Base-by-base conservation (phyloP, 768 basidiomycete genomes). In the Royoungia palumana region DNA sequence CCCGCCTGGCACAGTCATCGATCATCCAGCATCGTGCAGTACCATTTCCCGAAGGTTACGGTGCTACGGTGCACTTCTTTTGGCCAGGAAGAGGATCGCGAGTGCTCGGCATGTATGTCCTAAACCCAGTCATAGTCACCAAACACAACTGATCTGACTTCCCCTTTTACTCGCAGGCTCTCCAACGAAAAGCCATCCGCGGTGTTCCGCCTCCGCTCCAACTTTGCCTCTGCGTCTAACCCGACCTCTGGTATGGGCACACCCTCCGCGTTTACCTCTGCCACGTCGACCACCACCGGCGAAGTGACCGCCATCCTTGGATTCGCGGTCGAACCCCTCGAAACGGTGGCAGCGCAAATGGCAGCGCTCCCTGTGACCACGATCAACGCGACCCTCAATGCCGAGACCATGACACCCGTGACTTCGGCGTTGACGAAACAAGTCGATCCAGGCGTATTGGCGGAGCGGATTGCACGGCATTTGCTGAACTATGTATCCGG, bases 141-240 rank as follows among this genome's bases (percentile, higher is more conserved):
- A 6, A 20, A 16, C 17, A 35, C 16, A 9, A 36, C 14, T 38
- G 32, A 51, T 32, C 6, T 25, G 8, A 13, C 34, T 14, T 32
- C 2, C 19, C 24, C 16, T 27, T 14, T 41, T 19, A 19, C 32
- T 41, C 5, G 32, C 54, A 93, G 90, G 83, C 75, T 94, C 21
- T 89, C 89, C 13, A 92, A 92, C 62, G 89, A 91, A 27, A 92
- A 92, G 62, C 90, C 90, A 0, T 90, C 89, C 11, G 88, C 89
- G 1, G 89, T 93, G 60, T 92, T 92, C 70, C 88, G 90, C 20
- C 74, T 92, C 20, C 79, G 83, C 5, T 83, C 85, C 8, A 78
- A 78, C 11, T 85, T 81, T 60, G 72, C 71, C n/a, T 55, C 72
- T 0, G 46, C 60, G 11, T 51, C 68, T 7, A 52, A 59, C 35